Base-by-base conservation (phyloP, 768 basidiomycete species). In the Tulasnella sp. region DNA sequence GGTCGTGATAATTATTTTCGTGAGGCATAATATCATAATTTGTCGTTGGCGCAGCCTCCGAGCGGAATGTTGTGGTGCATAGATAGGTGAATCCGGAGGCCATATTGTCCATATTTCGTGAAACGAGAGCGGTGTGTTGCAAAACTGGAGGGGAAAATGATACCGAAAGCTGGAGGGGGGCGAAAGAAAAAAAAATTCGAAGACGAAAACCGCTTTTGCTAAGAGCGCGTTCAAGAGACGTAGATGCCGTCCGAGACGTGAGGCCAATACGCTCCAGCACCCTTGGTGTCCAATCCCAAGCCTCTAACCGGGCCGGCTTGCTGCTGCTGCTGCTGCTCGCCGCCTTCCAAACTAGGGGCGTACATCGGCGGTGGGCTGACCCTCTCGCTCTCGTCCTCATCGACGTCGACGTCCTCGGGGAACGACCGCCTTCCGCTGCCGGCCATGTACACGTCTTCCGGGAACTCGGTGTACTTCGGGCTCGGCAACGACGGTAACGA, bases 391-490 rank as follows among this genome's bases (percentile, higher is more conserved):
- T 65, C 64, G 17, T 36, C 35, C 64, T 59, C 52, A 12, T 65
- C 64, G 64, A n/a, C 26, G 7, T 65, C 64, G 22, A 65, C 64
- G 64, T 65, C 64, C 35, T 36, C 39, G 64, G 64, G 64, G 64
- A 65, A 65, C 64, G 9, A 14, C 8, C 32, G 59, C 35, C 34
- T 65, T 14, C 64, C 64, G 22, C 64, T 14, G n/a, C 8, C 59
- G n/a, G 9, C 59, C 7, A 19, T 19, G 64, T 36, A 36, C 35
- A 36, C 64, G 8, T 65, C 64, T 19, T 65, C 64, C 11, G 64
- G 64, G 64, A 65, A 65, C 22, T 65, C 64, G 64, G 64, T 65
- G 64, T 65, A 65, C 64, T 65, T 65, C 12, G 64, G 64, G 11
- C 42, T 52, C 8, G 69, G 69, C 19, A 70, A 6, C 17, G 22